Conservation (phyloP, 176 grass and related monocot species). For the Hordeum marinum region DNA sequence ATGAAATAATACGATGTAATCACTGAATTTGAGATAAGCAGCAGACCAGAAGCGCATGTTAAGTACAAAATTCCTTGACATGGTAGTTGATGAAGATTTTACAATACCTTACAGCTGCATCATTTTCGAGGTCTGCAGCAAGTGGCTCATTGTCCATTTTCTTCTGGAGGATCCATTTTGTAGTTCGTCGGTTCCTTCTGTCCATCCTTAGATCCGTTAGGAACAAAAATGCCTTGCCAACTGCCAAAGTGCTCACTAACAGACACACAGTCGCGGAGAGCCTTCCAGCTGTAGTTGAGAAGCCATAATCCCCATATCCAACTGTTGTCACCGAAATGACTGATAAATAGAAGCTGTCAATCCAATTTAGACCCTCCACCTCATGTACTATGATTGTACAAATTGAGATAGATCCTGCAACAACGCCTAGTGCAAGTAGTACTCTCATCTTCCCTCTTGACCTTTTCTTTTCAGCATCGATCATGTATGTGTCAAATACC, state of each 20-base stretch:
- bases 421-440: slow-evolving; percentile 40
- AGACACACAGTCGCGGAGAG: slow-evolving; percentile 62
- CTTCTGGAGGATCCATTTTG: slow-evolving; percentile 68
- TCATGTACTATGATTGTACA: slow-evolving; percentile 61
- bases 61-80: background rate
- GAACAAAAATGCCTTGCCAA: slow-evolving; percentile 61
- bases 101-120: slow-evolving; percentile 54
- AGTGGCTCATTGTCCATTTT: slow-evolving; percentile 58
- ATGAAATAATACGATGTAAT: background rate
- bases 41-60: background rate
- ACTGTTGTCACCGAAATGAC: slow-evolving; percentile 89
- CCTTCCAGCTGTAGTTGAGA: slow-evolving; percentile 65
- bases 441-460: slow-evolving; percentile 65
- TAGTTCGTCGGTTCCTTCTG: slow-evolving; percentile 48
- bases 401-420: slow-evolving; percentile 47
- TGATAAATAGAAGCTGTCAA: slow-evolving; percentile 66
- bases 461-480: slow-evolving; percentile 62
- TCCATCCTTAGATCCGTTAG: slow-evolving; percentile 79
- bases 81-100: slow-evolving; percentile 19
- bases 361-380: slow-evolving; percentile 56
- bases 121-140: slow-evolving; percentile 40
- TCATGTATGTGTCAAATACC: slow-evolving; percentile 67
- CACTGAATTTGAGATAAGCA: background rate
- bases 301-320: slow-evolving; percentile 64
- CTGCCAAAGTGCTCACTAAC: slow-evolving; percentile 60